Conservation (phyloP, 257 asterid species). For the Agastache rugosa region DNA sequence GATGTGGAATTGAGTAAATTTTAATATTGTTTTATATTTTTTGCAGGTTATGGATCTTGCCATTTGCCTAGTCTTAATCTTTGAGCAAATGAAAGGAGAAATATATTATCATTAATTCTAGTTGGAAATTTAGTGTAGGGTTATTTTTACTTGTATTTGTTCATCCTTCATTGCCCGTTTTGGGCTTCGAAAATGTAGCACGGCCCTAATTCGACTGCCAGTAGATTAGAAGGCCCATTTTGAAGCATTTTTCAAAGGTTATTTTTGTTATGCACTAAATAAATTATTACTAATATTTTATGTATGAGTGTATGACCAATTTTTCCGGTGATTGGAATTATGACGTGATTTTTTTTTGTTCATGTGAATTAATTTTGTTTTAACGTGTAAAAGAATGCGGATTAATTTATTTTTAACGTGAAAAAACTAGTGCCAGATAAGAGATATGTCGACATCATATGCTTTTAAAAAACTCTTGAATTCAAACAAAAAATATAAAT, state of each 20-base stretch:
- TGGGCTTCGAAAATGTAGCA: conserved; percentile 24
- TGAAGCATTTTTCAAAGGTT: conserved; percentile 18
- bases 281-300: neutral
- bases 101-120: neutral
- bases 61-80: conserved; percentile 70
- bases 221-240: neutral
- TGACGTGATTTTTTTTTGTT: too few relatives aligned
- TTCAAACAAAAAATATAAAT: too few relatives aligned
- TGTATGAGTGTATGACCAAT: neutral
- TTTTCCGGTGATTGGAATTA: too few relatives aligned
- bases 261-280: neutral
- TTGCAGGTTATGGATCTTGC: conserved; percentile 77
- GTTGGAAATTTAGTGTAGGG: neutral
- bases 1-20: neutral
- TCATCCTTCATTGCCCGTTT: neutral
- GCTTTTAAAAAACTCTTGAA: too few relatives aligned
- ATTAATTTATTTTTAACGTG: too few relatives aligned
- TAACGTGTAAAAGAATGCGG: too few relatives aligned
- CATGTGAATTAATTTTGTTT: too few relatives aligned
- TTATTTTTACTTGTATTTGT: neutral
- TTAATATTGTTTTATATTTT: neutral
- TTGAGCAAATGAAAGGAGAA: conserved; percentile 31
- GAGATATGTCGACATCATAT: too few relatives aligned
- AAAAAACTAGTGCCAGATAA: too few relatives aligned
- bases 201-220: conserved; percentile 23